Conservation (phyloP, 2,329 filamentous ascomycete genomes). For the Ophiostoma sp. region DNA sequence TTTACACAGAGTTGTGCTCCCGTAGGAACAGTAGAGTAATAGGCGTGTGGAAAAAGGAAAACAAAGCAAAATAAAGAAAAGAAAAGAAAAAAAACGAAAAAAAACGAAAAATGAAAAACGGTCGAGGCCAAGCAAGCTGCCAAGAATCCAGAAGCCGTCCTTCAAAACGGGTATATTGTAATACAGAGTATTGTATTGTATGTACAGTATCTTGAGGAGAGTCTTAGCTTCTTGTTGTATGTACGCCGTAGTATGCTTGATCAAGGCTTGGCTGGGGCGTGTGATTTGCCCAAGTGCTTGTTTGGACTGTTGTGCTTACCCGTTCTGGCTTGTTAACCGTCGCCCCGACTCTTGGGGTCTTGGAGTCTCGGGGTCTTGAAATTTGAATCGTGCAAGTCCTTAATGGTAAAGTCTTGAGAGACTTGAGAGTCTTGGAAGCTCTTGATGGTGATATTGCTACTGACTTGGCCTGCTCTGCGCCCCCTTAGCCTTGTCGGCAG, state of each 20-base stretch:
- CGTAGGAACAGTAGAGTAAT: constrained; percentile 10
- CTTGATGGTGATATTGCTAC: neutral
- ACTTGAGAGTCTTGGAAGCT: neutral
- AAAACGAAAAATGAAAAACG: constrained; percentile 3
- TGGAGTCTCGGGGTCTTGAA: neutral
- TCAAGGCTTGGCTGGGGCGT: constrained; percentile 21
- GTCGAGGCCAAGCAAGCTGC: constrained; percentile 17
- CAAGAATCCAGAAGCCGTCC: constrained; percentile 24
- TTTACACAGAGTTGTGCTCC: neutral
- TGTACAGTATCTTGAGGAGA: neutral
- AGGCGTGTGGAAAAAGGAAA: constrained; percentile 3
- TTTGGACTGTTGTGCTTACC: neutral
- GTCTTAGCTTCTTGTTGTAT: neutral
- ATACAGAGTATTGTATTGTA: neutral
- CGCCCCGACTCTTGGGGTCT: neutral
- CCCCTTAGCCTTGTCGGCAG: neutral
- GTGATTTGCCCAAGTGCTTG: constrained; percentile 9
- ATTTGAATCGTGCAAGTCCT: neutral
- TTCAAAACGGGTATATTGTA: constrained; percentile 13
- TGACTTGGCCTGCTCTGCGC: constrained; percentile 7
- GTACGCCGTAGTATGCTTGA: neutral
- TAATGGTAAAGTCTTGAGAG: neutral
- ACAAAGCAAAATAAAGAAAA: neutral
- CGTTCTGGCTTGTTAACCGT: constrained; percentile 8
- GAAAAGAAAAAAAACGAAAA: neutral